Evolutionary conservation across 2,329 filamentous ascomycete genomes (phyloP), one percentile per base, ranked within the genome.

Genomic region (Ophiobolus disseminans): DNA sequence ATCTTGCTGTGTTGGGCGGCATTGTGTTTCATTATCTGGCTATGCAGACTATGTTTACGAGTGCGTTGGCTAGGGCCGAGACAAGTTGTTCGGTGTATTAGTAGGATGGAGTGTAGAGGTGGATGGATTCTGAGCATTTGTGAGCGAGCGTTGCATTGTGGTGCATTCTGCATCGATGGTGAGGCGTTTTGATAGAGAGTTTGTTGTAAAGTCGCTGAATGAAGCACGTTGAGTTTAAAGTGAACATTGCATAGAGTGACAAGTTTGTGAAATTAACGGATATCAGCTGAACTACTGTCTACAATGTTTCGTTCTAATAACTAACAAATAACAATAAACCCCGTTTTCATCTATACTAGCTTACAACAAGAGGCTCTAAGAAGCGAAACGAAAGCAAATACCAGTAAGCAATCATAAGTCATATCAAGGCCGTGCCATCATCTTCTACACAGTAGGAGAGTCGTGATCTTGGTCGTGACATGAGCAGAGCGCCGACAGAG

Each of bases 11-110:
- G 9, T 78, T 99, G 21, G 91, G 92, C 13, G 94, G 94, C 9
- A 99, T 99, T 48, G 75, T 97, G n/a, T 97, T 96, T 72, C 94
- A 99, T 74, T 99, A 97, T 75, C 82, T 83, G 17, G 94, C 94
- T 14, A 97, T 99, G 93, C 90, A 97, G 73, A 84, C 91, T 46
- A 94, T 99, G 74, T 99, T 99, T 68, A 82, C 88, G 5, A 73
- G 75, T 42, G 78, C 78, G 1, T 75, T 80, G 58, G 50, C 58
- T 9, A 48, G 72, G 35, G 68, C 69, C 14, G 53, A 68, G 55
- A 63, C 59, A 11, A 62, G 66, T 46, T 74, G 72, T 48, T 70
- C 69, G 2, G 53, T 64, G 13, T 70, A 69, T 39, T 69, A 57
- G 40, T 16, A 30, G 40, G 5, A 42, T 35, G 38, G 16, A 42